These are phyloP conservation scores for Amanita thiersii DNA, from an alignment of 768 basidiomycete genomes.

Conservation along the genomic window DNA sequence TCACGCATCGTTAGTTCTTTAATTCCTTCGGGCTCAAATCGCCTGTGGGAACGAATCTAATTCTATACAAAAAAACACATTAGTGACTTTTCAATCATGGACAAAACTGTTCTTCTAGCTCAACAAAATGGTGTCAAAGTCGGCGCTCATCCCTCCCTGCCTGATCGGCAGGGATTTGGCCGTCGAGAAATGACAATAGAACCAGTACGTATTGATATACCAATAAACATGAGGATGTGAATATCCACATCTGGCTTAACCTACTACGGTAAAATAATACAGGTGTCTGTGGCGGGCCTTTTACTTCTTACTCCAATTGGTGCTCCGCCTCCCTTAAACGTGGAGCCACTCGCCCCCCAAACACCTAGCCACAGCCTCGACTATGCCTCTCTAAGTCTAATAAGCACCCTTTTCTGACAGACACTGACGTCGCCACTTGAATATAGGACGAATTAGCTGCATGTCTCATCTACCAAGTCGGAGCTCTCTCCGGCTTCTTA, in stretches of 20 bases:
- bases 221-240: too few species aligned
- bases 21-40: background rate
- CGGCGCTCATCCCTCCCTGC: constrained; percentile 65
- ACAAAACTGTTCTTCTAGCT: constrained; percentile 49
- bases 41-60: too few species aligned
- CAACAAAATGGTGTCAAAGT: constrained; percentile 46
- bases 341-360: too few species aligned
- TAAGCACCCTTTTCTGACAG: too few species aligned
- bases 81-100: constrained; percentile 61
- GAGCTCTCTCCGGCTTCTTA: constrained; percentile 55
- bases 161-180: constrained; percentile 59
- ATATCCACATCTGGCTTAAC: too few species aligned
- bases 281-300: too few species aligned
- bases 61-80: background rate
- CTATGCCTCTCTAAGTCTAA: too few species aligned
- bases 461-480: constrained; percentile 61
- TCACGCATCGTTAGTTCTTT: constrained; percentile 45
- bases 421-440: background rate
- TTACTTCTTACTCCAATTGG: too few species aligned
- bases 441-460: constrained; percentile 44
- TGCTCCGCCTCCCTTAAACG: too few species aligned
- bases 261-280: too few species aligned
- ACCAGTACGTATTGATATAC: constrained; percentile 38
- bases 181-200: constrained; percentile 56
- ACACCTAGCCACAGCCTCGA: too few species aligned